Percentiles rank a stretch among this genome's conserved stretches.
These are phyloP conservation scores for Aspergillus aculeatinus DNA, from an alignment of 2,329 filamentous ascomycete genomes.

Conservation along the genomic window DNA sequence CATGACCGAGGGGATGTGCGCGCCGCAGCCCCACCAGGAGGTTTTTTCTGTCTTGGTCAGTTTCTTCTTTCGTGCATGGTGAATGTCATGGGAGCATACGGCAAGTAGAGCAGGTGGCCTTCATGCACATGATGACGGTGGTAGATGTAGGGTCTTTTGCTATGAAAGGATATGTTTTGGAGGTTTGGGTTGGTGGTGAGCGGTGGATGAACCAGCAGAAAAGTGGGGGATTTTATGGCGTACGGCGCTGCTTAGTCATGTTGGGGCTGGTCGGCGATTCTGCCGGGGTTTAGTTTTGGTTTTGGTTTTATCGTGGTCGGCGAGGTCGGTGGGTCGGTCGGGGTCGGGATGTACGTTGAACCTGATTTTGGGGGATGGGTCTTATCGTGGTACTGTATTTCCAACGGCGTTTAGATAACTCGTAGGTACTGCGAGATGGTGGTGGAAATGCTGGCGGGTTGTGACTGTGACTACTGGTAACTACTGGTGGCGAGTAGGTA, in stretches of 20 bases:
- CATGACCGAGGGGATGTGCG: slow-evolving; percentile 62
- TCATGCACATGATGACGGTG: slow-evolving; percentile 59
- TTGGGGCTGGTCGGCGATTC: background rate
- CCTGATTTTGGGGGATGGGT: too few relatives aligned
- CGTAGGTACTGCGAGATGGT: too few relatives aligned
- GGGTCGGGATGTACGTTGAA: too few relatives aligned
- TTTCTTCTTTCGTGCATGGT: slow-evolving; percentile 5
- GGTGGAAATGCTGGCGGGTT: too few relatives aligned
- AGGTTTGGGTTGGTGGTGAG: background rate
- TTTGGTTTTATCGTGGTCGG: background rate
- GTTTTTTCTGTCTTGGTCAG: slow-evolving; percentile 51
- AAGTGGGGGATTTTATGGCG: background rate
- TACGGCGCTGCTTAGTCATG: background rate
- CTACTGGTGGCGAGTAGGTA: too few relatives aligned
- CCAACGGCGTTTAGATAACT: too few relatives aligned
- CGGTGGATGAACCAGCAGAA: too few relatives aligned
- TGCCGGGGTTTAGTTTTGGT: background rate
- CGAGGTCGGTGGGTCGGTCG: background rate
- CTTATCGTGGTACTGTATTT: too few relatives aligned
- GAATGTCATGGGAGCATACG: slow-evolving; percentile 43
- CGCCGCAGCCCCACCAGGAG: slow-evolving; percentile 67
- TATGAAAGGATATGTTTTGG: background rate
- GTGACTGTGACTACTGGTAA: too few relatives aligned
- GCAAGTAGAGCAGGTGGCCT: slow-evolving; percentile 62
- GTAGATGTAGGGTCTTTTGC: too few relatives aligned